Evolutionary conservation across 2,329 filamentous ascomycete genomes (phyloP), one percentile per base, ranked within the genome.

Genomic region (Colletotrichum limetticola): DNA sequence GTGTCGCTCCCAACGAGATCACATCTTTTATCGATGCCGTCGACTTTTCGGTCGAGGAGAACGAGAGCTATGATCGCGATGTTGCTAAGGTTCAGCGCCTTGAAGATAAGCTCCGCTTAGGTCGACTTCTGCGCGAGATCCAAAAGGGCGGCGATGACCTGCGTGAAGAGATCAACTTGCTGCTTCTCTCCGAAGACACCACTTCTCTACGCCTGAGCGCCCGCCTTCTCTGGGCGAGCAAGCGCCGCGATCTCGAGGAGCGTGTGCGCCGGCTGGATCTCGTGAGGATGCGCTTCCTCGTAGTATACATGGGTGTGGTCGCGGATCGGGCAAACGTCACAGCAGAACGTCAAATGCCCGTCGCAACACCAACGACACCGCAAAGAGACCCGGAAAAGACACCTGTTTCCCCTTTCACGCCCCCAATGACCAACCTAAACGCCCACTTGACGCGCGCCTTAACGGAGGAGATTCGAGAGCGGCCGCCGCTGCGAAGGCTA

Each of bases 241-340:
- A 88, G 78, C 86, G 88, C 76, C 80, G 80, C 63, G 83, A 85
- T 64, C 82, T 92, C 62, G 88, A 91, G 78, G 89, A 90, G 75
- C 86, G 88, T 64, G 83, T 92, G 66, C 86, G 88, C 68, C 84
- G 90, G 59, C 82, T 92, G 53, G 91, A 92, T 76, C 80, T 91
- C 77, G 79, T 92, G 78, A 86, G 90, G 78, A 91, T 91, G 89
- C 87, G 90, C 74, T 92, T 92, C 78, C 81, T 92, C 37, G 89
- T 91, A 46, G 85, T 91, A 49, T 91, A 91, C 79, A 89, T 92
- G 88, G 88, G 90, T 75, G 86, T 91, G 73, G 85, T 92, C 66
- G 83, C 86, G 14, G 80, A 83, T 12, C 80, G 79, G 57, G 79
- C 79, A 19, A 77, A 53, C 49, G 79, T 82, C 46, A 81, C 80